phyloP scores from a whole-genome alignment of 2,329 filamentous ascomycete genomes.

The Colletotrichum falcatum region DNA sequence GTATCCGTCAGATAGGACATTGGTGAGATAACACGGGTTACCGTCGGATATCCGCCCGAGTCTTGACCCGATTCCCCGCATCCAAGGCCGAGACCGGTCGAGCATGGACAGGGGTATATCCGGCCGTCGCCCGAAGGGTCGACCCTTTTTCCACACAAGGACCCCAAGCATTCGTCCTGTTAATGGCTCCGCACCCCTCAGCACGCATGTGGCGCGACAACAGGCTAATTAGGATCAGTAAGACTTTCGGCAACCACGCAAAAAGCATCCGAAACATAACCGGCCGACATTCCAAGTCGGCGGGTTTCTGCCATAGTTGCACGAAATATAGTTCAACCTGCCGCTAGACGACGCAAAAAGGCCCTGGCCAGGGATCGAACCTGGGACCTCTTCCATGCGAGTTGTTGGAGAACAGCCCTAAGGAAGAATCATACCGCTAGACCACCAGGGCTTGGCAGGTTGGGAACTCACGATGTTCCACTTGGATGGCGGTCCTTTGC shows the following conservation, averaged over 20 bases:
- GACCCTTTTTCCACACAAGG: slow-evolving; percentile 19
- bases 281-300: neutral
- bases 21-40: slow-evolving; percentile 23
- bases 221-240: neutral
- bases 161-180: neutral
- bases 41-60: slow-evolving; percentile 39
- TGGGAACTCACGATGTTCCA: neutral
- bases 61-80: slow-evolving; percentile 37
- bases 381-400: slow-evolving; percentile 38
- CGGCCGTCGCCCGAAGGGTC: slow-evolving; percentile 24
- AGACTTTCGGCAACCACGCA: slow-evolving; percentile 13
- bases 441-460: slow-evolving; percentile 29
- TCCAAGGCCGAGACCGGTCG: slow-evolving; percentile 39
- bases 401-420: slow-evolving; percentile 15
- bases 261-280: neutral
- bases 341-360: neutral
- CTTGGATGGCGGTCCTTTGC: neutral
- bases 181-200: neutral
- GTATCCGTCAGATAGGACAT: slow-evolving; percentile 27
- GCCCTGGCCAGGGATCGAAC: slow-evolving; percentile 40
- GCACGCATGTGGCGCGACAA: neutral
- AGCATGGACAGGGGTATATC: slow-evolving; percentile 39
- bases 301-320: slow-evolving; percentile 1
- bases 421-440: slow-evolving; percentile 42
- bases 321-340: neutral